Base-by-base conservation (phyloP, 1,139 yeast species). In the Zygoascus meyerae region DNA sequence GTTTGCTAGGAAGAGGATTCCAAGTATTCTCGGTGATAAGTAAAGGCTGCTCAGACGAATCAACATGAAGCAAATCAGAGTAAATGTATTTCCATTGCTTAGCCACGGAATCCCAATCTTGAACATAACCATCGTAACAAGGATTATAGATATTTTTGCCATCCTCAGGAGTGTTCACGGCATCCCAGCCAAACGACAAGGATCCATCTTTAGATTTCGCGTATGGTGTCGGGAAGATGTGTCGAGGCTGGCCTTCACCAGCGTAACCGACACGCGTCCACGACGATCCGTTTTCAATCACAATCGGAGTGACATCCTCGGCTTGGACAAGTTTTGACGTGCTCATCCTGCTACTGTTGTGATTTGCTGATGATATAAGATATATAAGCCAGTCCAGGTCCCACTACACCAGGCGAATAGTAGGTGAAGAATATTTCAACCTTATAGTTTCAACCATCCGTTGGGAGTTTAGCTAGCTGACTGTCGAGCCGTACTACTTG, bases 241-340 rank as follows among this genome's bases (percentile, higher is more conserved):
- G 70, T 52, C 83, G 79, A 11, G 99, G 99, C 50, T 78, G 73
- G 60, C 87, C 95, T 52, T 90, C 95, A 14, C 98, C 98, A 2
- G 97, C 92, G 61, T 79, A 87, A 1, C 99, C 99, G 28, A 86
- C 80, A 49, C 94, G 79, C 8, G 97, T 89, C 52, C 78, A 70
- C 52, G 76, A 78, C 9, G 96, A 83, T 29, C 98, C 97, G 1
- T 95, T 89, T 63, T 92, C 98, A 36, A 92, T 73, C 36, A 94
- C 95, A n/a, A 92, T 74, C 37, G 97, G 95, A 50, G 92, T 82
- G 54, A 92, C 64, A 47, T 67, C 71, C 47, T 61, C 67, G 11
- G 61, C 57, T 35, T 40, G 46, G 32, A 43, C 38, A 11, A 44
- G 46, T 46, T 42, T 46, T 5, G 41, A 29, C 3, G 43, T 29